A percentile compares a stretch with the other conserved stretches of the same genome.
Conservation (phyloP, 2,329 filamentous ascomycete genomes). For the Allantophomopsis cytisporea region DNA sequence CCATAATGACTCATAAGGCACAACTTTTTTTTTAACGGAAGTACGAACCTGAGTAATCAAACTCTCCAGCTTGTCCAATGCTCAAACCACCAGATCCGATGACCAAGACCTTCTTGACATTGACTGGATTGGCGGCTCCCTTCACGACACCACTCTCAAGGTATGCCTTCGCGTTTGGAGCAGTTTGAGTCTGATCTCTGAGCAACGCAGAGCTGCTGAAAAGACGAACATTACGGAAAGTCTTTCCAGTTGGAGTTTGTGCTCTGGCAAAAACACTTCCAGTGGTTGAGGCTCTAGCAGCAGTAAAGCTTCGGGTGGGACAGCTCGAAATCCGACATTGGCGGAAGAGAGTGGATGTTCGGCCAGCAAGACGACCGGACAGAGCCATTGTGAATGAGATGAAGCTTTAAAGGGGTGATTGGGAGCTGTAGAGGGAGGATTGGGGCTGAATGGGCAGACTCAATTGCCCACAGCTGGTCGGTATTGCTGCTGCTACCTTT, state of each 20-base stretch:
- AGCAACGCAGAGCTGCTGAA: conserved; percentile 15
- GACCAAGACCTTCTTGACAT: conserved; percentile 94
- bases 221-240: conserved; percentile 11
- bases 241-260: conserved; percentile 10
- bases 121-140: conserved; percentile 59
- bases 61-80: conserved; percentile 96
- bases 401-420: conserved; percentile 4
- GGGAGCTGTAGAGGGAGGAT: conserved; percentile 2
- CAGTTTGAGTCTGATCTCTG: conserved; percentile 37
- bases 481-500: conserved; percentile 3
- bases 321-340: conserved; percentile 12
- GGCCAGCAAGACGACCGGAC: conserved; percentile 14
- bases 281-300: conserved; percentile 3
- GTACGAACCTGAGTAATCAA: conserved; percentile 80
- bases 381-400: conserved; percentile 16
- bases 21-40: background rate
- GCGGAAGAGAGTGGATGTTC: conserved; percentile 17
- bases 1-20: no score
- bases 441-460: conserved; percentile 1
- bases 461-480: conserved; percentile 2
- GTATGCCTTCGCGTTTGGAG: conserved; percentile 76
- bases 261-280: conserved; percentile 6
- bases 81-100: conserved; percentile 91
- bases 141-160: conserved; percentile 79
- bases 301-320: conserved; percentile 14